Conservation (phyloP, 805 yeast genomes). For the Clavispora fructus region DNA sequence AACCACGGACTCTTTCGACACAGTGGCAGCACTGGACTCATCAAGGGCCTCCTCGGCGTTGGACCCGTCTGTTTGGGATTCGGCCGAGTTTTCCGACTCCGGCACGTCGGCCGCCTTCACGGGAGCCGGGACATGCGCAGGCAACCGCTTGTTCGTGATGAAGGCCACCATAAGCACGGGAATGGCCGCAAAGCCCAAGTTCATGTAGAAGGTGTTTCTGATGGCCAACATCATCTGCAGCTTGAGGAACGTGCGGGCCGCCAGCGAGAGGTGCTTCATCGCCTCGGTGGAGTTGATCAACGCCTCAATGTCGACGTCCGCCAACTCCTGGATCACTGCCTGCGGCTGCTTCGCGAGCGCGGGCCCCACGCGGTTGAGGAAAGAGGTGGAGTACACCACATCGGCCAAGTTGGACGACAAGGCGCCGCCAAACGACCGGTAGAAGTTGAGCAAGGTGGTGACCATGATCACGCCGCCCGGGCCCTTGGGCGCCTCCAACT, state of each 20-base stretch:
- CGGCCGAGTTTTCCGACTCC: background rate
- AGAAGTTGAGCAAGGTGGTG: constrained; percentile 41
- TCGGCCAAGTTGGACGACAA: constrained; percentile 40
- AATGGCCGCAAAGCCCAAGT: constrained; percentile 30
- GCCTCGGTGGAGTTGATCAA: constrained; percentile 13
- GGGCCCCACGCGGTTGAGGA: constrained; percentile 10
- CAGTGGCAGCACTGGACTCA: background rate
- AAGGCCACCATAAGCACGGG: constrained; percentile 29
- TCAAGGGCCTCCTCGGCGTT: background rate
- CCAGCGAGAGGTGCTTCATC: constrained; percentile 12
- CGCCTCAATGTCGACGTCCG: constrained; percentile 9
- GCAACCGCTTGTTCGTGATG: constrained; percentile 39
- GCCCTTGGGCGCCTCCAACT: constrained; percentile 46
- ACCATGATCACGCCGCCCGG: constrained; percentile 47
- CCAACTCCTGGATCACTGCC: constrained; percentile 16
- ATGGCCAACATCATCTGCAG: constrained; percentile 32
- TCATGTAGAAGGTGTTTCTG: constrained; percentile 35
- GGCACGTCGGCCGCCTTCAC: background rate
- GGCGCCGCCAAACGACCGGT: constrained; percentile 43
- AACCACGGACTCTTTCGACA: background rate
- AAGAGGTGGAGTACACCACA: constrained; percentile 30
- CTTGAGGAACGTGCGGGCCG: constrained; percentile 20
- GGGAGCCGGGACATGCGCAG: constrained; percentile 12
- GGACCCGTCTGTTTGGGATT: background rate
- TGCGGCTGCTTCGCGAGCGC: constrained; percentile 9